phyloP scores from a whole-genome alignment of 2,329 filamentous ascomycete species.

The Cercospora nicotianae region DNA sequence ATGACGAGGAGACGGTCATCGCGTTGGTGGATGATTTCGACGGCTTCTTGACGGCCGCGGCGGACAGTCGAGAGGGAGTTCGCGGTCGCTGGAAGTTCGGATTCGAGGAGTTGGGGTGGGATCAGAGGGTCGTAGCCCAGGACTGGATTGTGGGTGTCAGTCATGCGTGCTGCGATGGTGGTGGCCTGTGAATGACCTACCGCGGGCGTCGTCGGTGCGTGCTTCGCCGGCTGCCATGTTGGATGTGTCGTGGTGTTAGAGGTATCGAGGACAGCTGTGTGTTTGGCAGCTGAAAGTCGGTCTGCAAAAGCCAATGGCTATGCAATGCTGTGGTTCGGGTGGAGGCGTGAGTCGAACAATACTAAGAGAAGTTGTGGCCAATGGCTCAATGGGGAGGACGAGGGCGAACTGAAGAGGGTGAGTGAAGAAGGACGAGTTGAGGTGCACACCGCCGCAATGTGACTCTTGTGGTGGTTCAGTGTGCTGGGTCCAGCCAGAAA shows the following conservation, averaged over 20 bases:
- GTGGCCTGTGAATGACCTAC: conserved; percentile 46
- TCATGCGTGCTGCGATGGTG: conserved; percentile 3
- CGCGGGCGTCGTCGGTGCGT: conserved; percentile 54
- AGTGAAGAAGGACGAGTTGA: neutral
- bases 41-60: conserved; percentile 66
- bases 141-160: conserved; percentile 55
- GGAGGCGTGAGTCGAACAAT: neutral
- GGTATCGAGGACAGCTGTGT: neutral
- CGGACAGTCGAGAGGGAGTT: conserved; percentile 67
- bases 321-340: neutral
- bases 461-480: neutral
- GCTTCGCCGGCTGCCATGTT: conserved; percentile 25
- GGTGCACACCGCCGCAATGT: neutral
- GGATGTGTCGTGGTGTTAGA: neutral
- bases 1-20: conserved; percentile 90
- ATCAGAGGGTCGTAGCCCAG: conserved; percentile 92
- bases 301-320: neutral
- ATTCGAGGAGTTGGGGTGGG: conserved; percentile 79
- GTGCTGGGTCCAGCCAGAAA: conserved; percentile 6
- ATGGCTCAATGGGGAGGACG: neutral
- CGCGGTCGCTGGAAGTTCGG: conserved; percentile 71
- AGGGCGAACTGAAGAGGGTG: neutral
- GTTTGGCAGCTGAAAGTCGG: neutral
- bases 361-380: neutral
- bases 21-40: conserved; percentile 73